These are phyloP conservation scores for Zasmidium cellare DNA, from an alignment of 2,329 filamentous ascomycete species.

Conservation along the genomic window DNA sequence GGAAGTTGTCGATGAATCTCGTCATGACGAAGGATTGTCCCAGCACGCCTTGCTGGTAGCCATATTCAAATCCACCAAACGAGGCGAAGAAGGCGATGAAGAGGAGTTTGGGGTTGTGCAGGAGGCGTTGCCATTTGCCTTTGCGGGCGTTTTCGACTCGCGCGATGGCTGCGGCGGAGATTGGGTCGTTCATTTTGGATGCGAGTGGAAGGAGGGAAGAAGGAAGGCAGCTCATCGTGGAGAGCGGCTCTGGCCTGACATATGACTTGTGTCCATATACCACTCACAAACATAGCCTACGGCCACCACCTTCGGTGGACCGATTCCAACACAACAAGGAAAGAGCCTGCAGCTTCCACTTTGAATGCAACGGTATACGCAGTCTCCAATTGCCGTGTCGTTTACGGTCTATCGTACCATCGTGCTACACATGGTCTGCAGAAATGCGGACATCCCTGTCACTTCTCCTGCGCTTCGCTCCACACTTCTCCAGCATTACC, in stretches of 20 bases:
- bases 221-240: too few species aligned
- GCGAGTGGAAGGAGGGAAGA: background rate
- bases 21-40: constrained; percentile 57
- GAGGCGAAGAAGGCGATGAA: constrained; percentile 18
- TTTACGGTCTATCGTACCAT: background rate
- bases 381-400: background rate
- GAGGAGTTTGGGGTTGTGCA: constrained; percentile 16
- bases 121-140: constrained; percentile 8
- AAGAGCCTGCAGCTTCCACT: background rate
- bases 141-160: constrained; percentile 10
- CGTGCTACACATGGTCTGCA: background rate
- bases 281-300: too few species aligned
- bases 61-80: constrained; percentile 54
- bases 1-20: constrained; percentile 24
- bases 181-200: constrained; percentile 1
- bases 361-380: background rate
- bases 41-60: constrained; percentile 57
- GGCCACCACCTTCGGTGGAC: too few species aligned
- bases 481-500: background rate
- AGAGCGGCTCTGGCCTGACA: too few species aligned
- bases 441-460: background rate
- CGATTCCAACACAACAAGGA: too few species aligned
- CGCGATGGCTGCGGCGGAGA: constrained; percentile 2
- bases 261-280: too few species aligned
- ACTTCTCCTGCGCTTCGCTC: background rate